These are phyloP conservation scores for Caryopteris hybrid DNA, from an alignment of 305 asterid genomes.

Conservation along the genomic window DNA sequence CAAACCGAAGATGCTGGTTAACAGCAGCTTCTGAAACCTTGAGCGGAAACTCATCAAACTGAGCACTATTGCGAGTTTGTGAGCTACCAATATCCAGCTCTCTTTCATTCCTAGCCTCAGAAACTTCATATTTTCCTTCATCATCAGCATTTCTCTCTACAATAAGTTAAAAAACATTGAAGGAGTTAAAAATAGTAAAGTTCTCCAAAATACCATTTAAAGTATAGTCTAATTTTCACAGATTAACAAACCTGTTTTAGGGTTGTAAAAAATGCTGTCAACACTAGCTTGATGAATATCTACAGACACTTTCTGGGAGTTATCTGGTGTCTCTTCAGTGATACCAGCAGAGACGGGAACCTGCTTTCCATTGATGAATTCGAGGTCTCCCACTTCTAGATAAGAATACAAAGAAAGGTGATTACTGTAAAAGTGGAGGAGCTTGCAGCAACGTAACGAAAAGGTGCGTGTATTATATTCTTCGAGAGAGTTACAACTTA, in stretches of 20 bases:
- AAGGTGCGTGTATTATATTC: no score
- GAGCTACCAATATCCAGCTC: slow-evolving; percentile 22
- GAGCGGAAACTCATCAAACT: slow-evolving; percentile 35
- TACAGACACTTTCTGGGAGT: slow-evolving; percentile 23
- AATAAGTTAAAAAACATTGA: neutral
- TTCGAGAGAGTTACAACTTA: no score
- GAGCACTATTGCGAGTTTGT: slow-evolving; percentile 30
- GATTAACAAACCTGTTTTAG: slow-evolving; percentile 29
- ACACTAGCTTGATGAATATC: slow-evolving; percentile 28
- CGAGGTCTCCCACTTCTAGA: slow-evolving; percentile 44
- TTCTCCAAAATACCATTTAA: slow-evolving; percentile 1
- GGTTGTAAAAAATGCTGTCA: slow-evolving; percentile 27
- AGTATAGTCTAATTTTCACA: slow-evolving; percentile 17
- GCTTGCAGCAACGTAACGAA: no score
- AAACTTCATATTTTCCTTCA: slow-evolving; percentile 30
- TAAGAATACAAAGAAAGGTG: slow-evolving; percentile 13
- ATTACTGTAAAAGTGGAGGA: neutral
- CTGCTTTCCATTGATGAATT: slow-evolving; percentile 38
- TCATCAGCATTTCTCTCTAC: slow-evolving; percentile 35
- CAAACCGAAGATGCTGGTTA: slow-evolving; percentile 34
- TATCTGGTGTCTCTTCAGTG: slow-evolving; percentile 35
- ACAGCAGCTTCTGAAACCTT: slow-evolving; percentile 32
- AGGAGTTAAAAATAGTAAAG: slow-evolving; percentile 15
- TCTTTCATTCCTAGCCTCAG: slow-evolving; percentile 35
- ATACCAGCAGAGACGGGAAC: slow-evolving; percentile 26